phyloP scores from a whole-genome alignment of 352 stramenopile genomes.

The Globisporangium heterothallicum region DNA sequence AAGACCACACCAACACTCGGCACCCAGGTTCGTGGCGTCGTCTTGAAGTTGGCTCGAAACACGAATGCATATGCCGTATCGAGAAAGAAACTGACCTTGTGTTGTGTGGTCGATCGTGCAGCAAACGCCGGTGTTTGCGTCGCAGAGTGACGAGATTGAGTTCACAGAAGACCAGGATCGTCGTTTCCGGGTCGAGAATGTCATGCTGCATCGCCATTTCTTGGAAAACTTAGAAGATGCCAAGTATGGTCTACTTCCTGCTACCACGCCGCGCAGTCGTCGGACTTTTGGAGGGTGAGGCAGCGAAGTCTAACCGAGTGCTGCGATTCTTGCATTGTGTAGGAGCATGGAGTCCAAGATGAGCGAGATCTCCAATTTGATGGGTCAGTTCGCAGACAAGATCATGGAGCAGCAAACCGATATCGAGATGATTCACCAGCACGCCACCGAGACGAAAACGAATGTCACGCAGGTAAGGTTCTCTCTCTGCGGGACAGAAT shows the following conservation, averaged over 20 bases:
- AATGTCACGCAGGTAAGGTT: conserved; percentile 66
- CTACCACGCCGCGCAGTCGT: too few relatives aligned
- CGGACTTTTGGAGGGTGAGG: too few relatives aligned
- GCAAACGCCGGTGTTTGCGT: conserved; percentile 28
- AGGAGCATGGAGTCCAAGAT: conserved; percentile 86
- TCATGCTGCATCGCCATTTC: conserved; percentile 76
- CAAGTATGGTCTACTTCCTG: conserved; percentile 67
- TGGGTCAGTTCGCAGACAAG: conserved; percentile 82
- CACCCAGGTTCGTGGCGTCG: too few relatives aligned
- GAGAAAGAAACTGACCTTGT: not conserved
- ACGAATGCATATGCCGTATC: too few relatives aligned
- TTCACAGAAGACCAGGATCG: conserved; percentile 60
- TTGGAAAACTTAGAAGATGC: conserved; percentile 83
- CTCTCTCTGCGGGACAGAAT: not conserved
- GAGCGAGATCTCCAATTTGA: conserved; percentile 78
- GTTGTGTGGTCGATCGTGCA: conserved; percentile 5
- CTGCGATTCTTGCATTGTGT: not conserved
- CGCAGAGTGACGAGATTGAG: conserved; percentile 41
- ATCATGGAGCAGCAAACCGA: conserved; percentile 79
- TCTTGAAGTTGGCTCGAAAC: too few relatives aligned
- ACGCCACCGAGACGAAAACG: conserved; percentile 59
- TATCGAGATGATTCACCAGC: conserved; percentile 70
- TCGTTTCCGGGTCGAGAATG: conserved; percentile 66
- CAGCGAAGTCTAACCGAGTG: too few relatives aligned
- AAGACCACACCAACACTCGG: too few relatives aligned